Base-by-base conservation (phyloP, 768 basidiomycete genomes). In the Cubamyces lactineus region DNA sequence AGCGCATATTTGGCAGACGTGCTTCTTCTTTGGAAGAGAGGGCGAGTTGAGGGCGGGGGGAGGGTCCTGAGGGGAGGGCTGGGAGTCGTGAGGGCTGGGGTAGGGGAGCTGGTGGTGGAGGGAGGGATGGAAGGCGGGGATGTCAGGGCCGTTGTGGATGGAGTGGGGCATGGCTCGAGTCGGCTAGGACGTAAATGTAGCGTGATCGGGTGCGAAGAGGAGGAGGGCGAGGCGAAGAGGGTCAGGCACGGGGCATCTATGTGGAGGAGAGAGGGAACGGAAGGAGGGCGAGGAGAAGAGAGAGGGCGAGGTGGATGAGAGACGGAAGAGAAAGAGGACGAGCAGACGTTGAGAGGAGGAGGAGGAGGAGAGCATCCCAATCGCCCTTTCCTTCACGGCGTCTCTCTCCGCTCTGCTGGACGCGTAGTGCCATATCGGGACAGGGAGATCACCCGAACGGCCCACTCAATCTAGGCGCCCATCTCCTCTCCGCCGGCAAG, bases 1-100 rank as follows among this genome's bases (percentile, higher is more conserved):
- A 2, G 86, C 80, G 75, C 94, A 96, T 5, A 83, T 86, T 0
- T 74, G 67, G 71, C 94, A 96, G 58, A 89, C 73, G 68, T 94
- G 84, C 54, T 70, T 71, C 64, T 72, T 73, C 62, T 72, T 74
- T 46, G 55, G 51, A 56, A 28, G 50, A 7, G 24, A 24, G 38
- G 41, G 21, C 16, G 24, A 52, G 47, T 21, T 16, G 3, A 43
- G 38, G 24, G 16, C 6, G 19, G 5, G 1, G 49, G 42, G 24
- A 26, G 30, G 12, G 57, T 57, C 61, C 43, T 48, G 38, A 45
- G 46, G 15, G n/a, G 51, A 24, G 16, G 45, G 61, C n/a, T n/a
- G n/a, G n/a, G n/a, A n/a, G 41, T 53, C 45, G 24, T 48, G 46
- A 11, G 56, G 48, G 40, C 43, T 47, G 51, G 15, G 24, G 39